A percentile compares a stretch with the other conserved stretches of the same genome.
These are phyloP conservation scores for Penicillium angulare DNA, from an alignment of 495 filamentous ascomycete genomes.

Conservation along the genomic window DNA sequence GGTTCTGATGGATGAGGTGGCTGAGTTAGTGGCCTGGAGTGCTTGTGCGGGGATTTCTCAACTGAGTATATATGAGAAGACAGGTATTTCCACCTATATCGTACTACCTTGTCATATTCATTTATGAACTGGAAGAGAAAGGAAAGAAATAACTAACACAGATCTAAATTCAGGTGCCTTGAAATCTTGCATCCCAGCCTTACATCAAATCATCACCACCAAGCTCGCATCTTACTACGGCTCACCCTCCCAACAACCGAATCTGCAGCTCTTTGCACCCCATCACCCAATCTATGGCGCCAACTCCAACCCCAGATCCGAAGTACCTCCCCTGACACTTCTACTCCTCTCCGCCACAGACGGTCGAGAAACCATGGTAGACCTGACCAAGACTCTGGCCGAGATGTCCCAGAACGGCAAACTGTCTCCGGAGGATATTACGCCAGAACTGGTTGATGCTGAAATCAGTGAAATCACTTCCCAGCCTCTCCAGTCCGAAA, in stretches of 20 bases:
- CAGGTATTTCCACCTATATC: constrained; percentile 58
- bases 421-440: constrained; percentile 74
- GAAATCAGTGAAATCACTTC: constrained; percentile 68
- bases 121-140: not conserved
- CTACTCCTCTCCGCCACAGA: constrained; percentile 87
- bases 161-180: constrained; percentile 60
- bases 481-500: constrained; percentile 26
- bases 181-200: constrained; percentile 77
- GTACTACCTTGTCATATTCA: no score
- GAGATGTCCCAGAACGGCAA: constrained; percentile 93
- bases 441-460: constrained; percentile 80
- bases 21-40: constrained; percentile 90
- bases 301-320: constrained; percentile 17
- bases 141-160: not conserved
- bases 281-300: constrained; percentile 50
- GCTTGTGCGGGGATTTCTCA: constrained; percentile 79
- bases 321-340: constrained; percentile 61
- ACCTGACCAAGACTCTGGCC: constrained; percentile 89
- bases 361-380: constrained; percentile 87
- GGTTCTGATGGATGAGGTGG: constrained; percentile 80
- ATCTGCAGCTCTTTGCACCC: constrained; percentile 72
- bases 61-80: constrained; percentile 88
- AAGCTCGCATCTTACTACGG: constrained; percentile 86
- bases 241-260: constrained; percentile 54
- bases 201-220: constrained; percentile 67